Conservation (phyloP, 2,329 filamentous ascomycete species). For the Calonectria honghensis region DNA sequence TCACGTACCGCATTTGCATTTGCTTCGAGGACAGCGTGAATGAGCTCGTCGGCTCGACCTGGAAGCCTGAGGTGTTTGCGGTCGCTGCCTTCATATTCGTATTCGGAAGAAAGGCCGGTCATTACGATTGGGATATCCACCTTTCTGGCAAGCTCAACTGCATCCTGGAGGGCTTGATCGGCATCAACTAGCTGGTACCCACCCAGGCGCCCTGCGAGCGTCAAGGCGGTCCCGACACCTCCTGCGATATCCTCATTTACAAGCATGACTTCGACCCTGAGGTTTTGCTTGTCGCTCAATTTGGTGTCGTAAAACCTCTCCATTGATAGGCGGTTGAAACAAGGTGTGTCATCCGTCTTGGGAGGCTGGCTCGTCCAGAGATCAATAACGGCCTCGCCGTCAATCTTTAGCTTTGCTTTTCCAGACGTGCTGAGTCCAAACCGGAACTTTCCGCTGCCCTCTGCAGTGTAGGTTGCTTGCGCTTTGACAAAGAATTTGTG, state of each 20-base stretch:
- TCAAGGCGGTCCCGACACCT: slow-evolving; percentile 49
- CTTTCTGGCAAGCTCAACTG: slow-evolving; percentile 47
- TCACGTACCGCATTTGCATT: slow-evolving; percentile 39
- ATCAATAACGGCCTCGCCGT: slow-evolving; percentile 58
- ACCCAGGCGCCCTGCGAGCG: slow-evolving; percentile 47
- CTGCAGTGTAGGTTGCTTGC: slow-evolving; percentile 30
- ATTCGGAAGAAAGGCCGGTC: slow-evolving; percentile 73
- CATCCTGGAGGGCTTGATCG: slow-evolving; percentile 59
- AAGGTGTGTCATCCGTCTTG: slow-evolving; percentile 58
- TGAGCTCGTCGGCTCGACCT: slow-evolving; percentile 22
- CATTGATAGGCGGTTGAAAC: slow-evolving; percentile 56
- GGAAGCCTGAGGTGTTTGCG: slow-evolving; percentile 31
- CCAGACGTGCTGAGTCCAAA: slow-evolving; percentile 61
- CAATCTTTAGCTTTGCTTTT: slow-evolving; percentile 58
- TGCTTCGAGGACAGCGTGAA: slow-evolving; percentile 30
- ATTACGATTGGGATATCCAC: slow-evolving; percentile 73
- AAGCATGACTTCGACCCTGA: slow-evolving; percentile 45
- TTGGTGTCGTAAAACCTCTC: slow-evolving; percentile 43
- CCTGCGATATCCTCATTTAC: slow-evolving; percentile 49
- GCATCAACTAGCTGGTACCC: slow-evolving; percentile 47
- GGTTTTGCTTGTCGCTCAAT: slow-evolving; percentile 22
- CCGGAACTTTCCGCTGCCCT: slow-evolving; percentile 30
- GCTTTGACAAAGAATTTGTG: slow-evolving; percentile 41
- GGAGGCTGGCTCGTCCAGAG: slow-evolving; percentile 57
- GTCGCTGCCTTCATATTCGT: slow-evolving; percentile 69